These are phyloP conservation scores for Solidago caesia DNA, from an alignment of 129 eudicot genomes.

Conservation along the genomic window DNA sequence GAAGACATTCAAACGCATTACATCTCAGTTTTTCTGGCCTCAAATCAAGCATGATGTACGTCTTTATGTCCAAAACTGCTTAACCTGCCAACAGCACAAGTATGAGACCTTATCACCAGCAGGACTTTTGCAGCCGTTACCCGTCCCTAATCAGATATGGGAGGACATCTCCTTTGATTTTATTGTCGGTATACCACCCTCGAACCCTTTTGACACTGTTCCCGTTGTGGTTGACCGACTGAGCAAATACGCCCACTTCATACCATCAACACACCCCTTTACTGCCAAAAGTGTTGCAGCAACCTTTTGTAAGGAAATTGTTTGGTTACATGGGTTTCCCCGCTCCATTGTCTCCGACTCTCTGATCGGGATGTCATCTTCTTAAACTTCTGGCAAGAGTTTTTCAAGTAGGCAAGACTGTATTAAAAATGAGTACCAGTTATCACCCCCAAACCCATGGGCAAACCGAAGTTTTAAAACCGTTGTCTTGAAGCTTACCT, in stretches of 20 bases:
- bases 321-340: constrained; percentile 15
- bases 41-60: background rate
- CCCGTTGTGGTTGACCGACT: constrained; percentile 8
- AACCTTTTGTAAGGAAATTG: background rate
- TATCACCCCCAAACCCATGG: constrained; percentile 20
- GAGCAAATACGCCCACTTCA: constrained; percentile 19
- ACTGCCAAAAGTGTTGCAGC: constrained; percentile 14
- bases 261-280: constrained; percentile 18
- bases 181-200: background rate
- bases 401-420: background rate
- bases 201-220: constrained; percentile 1
- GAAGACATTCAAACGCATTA: background rate
- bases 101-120: background rate
- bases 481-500: constrained; percentile 4
- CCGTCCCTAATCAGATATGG: background rate
- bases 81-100: background rate
- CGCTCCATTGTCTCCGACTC: background rate
- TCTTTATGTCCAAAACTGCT: background rate
- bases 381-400: constrained; percentile 14
- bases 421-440: background rate
- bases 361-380: background rate
- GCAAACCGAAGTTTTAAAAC: background rate
- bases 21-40: background rate
- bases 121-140: background rate
- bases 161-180: constrained; percentile 11